Evolutionary conservation across 345 rosid species (phyloP).

Genomic region (Camelina hispida): DNA sequence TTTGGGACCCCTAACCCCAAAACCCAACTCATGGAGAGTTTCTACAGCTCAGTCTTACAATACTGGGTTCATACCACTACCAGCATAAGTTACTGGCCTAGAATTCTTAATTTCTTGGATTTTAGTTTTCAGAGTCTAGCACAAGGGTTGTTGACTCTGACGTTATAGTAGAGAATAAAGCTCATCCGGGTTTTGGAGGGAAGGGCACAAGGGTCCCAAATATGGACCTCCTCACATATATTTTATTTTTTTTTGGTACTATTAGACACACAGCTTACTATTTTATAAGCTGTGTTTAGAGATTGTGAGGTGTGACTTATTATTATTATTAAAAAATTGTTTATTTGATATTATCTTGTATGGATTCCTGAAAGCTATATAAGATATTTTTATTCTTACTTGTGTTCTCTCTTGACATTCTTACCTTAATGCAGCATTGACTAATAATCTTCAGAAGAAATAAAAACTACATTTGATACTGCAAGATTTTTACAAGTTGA

Average conservation of each 20-base stretch:
- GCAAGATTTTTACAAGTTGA: conserved; percentile 28
- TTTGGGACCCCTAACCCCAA: conserved; percentile 41
- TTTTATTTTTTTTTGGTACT: conserved; percentile 17
- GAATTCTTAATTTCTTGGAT: conserved; percentile 10
- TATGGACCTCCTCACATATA: conserved; percentile 36
- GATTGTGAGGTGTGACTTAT: conserved; percentile 41
- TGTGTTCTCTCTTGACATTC: conserved; percentile 21
- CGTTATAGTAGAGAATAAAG: conserved; percentile 34
- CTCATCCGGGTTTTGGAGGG: conserved; percentile 42
- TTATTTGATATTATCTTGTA: conserved; percentile 29
- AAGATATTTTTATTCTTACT: conserved; percentile 9
- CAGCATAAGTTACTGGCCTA: conserved; percentile 14
- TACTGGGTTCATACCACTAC: background rate
- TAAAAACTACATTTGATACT: conserved; percentile 23
- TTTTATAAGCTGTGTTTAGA: conserved; percentile 41
- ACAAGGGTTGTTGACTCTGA: conserved; percentile 45
- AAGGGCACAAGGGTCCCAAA: conserved; percentile 40
- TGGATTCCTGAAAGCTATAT: conserved; percentile 8
- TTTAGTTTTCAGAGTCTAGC: conserved; percentile 32
- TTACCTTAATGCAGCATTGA: conserved; percentile 10
- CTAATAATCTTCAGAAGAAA: background rate
- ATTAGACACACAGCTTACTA: conserved; percentile 38
- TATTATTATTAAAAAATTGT: conserved; percentile 17
- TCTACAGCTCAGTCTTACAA: conserved; percentile 18
- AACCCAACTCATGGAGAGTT: background rate